These are phyloP conservation scores for Penicillium verhagenii DNA, from an alignment of 495 filamentous ascomycete species.

Conservation along the genomic window DNA sequence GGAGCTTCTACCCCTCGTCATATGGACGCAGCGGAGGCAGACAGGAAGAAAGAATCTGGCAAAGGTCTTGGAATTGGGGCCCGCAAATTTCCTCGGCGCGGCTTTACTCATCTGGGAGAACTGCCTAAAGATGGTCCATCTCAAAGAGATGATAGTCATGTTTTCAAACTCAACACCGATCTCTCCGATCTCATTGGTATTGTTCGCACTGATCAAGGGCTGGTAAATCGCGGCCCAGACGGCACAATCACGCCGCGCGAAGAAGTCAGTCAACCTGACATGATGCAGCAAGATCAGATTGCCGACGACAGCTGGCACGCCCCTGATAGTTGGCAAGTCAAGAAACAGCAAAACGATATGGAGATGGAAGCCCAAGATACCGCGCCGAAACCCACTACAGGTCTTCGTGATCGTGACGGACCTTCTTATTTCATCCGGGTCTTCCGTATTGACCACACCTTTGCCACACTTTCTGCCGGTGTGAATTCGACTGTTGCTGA, in stretches of 20 bases:
- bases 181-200: conserved; percentile 83
- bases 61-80: conserved; percentile 37
- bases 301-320: conserved; percentile 68
- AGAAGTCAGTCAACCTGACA: conserved; percentile 25
- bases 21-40: conserved; percentile 36
- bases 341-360: conserved; percentile 65
- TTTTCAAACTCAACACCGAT: conserved; percentile 80
- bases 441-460: conserved; percentile 89
- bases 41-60: conserved; percentile 43
- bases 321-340: conserved; percentile 88
- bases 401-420: conserved; percentile 62
- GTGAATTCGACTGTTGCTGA: conserved; percentile 82
- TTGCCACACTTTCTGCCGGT: conserved; percentile 80
- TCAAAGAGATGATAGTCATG: conserved; percentile 30
- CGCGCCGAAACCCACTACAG: conserved; percentile 42
- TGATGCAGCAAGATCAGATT: conserved; percentile 8
- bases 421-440: conserved; percentile 88
- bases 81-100: conserved; percentile 46
- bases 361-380: conserved; percentile 57
- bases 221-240: conserved; percentile 20
- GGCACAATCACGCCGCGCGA: conserved; percentile 49
- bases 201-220: conserved; percentile 42
- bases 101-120: conserved; percentile 55
- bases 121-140: conserved; percentile 29
- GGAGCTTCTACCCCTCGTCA: conserved; percentile 22